phyloP scores from a whole-genome alignment of 768 basidiomycete genomes.

The Phaeotremella fagi region DNA sequence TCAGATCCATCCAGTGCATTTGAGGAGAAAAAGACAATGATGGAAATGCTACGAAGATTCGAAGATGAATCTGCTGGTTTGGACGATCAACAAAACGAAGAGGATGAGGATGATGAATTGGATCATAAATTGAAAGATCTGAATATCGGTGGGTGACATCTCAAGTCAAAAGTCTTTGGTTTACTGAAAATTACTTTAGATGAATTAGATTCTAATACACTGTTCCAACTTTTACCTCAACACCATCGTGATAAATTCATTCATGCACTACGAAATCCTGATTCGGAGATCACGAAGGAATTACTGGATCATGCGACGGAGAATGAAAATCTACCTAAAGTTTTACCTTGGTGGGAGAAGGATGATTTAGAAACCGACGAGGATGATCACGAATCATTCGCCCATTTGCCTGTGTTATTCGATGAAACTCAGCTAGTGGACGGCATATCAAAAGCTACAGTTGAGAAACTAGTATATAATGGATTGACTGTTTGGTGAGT shows the following conservation, averaged over 20 bases:
- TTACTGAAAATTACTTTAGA: constrained; percentile 7
- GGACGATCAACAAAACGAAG: constrained; percentile 11
- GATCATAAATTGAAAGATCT: constrained; percentile 21
- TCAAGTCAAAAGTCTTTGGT: background rate
- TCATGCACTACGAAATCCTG: constrained; percentile 27
- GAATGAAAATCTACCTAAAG: background rate
- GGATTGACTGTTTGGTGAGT: constrained; percentile 36
- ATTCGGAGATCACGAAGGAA: constrained; percentile 23
- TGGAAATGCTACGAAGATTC: constrained; percentile 41
- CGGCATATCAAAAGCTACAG: constrained; percentile 21
- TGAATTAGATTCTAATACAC: constrained; percentile 32
- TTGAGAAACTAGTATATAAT: constrained; percentile 33
- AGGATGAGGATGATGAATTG: constrained; percentile 27
- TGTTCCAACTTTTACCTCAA: constrained; percentile 37
- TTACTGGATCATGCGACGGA: constrained; percentile 21
- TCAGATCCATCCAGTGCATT: constrained; percentile 43
- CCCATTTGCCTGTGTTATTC: constrained; percentile 10
- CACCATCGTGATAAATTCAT: constrained; percentile 35
- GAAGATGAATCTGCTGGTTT: constrained; percentile 32
- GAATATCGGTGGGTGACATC: constrained; percentile 29
- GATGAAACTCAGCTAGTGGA: no score
- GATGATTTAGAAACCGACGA: background rate
- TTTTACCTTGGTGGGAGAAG: constrained; percentile 24
- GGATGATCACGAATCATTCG: constrained; percentile 3
- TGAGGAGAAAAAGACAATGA: constrained; percentile 45